phyloP scores from a whole-genome alignment of 352 stramenopile species.

The Phytophthora pinifolia region DNA sequence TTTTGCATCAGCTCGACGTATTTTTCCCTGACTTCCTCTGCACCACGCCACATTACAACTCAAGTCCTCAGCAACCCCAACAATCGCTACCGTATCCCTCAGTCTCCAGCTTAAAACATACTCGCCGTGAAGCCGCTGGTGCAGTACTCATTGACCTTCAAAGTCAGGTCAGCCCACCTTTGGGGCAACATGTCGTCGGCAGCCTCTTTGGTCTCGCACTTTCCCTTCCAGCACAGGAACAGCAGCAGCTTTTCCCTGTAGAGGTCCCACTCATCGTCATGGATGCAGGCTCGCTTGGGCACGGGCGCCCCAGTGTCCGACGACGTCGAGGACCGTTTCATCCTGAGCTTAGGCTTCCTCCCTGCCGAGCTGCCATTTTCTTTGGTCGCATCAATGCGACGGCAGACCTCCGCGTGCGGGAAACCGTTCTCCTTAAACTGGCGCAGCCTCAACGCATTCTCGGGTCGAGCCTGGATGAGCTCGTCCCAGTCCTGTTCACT shows the following conservation, averaged over 20 bases:
- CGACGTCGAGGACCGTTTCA: slow-evolving; percentile 10
- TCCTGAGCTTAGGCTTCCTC: slow-evolving; percentile 1
- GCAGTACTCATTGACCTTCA: slow-evolving; percentile 29
- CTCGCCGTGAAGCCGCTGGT: slow-evolving; percentile 26
- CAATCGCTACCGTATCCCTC: background rate
- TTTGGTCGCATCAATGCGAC: slow-evolving; percentile 25
- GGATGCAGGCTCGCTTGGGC: slow-evolving; percentile 16
- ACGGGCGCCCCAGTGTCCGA: slow-evolving; percentile 1
- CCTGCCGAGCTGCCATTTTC: background rate
- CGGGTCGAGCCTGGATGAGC: slow-evolving; percentile 16
- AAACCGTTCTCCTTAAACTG: slow-evolving; percentile 35
- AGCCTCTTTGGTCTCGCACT: slow-evolving; percentile 20
- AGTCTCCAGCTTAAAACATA: slow-evolving; percentile 7
- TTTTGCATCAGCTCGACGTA: slow-evolving; percentile 35
- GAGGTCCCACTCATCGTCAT: slow-evolving; percentile 8
- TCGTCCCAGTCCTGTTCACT: slow-evolving; percentile 25
- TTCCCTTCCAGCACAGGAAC: slow-evolving; percentile 35
- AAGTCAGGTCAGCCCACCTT: slow-evolving; percentile 27
- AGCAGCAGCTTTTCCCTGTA: slow-evolving; percentile 31
- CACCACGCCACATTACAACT: background rate
- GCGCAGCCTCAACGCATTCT: slow-evolving; percentile 25
- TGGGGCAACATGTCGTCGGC: slow-evolving; percentile 22
- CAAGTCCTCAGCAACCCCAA: background rate
- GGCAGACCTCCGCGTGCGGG: slow-evolving; percentile 26
- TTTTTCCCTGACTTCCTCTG: slow-evolving; percentile 40